A percentile compares a stretch with the other conserved stretches of the same genome.
These are phyloP conservation scores for Ailanthus altissimus DNA, from an alignment of 345 rosid genomes.

Conservation along the genomic window DNA sequence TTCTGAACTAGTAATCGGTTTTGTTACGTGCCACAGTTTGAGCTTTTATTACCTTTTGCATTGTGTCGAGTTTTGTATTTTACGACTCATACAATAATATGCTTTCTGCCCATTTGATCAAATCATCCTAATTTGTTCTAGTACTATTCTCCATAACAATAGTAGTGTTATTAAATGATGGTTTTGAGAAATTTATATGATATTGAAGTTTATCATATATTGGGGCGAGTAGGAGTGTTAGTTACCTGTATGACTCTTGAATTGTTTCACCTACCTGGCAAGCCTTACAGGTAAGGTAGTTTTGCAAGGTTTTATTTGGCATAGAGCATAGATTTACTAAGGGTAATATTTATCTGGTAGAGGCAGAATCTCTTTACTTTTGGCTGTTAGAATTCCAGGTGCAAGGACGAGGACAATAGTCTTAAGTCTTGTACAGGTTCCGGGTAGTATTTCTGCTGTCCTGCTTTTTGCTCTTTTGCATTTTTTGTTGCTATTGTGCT, in stretches of 20 bases:
- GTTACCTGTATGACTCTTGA: too few relatives aligned
- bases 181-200: too few relatives aligned
- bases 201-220: too few relatives aligned
- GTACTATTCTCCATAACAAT: too few relatives aligned
- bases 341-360: not conserved
- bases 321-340: not conserved
- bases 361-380: too few relatives aligned
- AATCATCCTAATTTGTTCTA: not conserved
- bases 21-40: not conserved
- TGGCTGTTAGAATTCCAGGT: not conserved
- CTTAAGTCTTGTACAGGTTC: not conserved
- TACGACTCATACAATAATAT: not conserved
- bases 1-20: not conserved
- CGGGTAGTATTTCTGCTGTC: too few relatives aligned
- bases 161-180: too few relatives aligned
- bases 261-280: too few relatives aligned
- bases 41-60: not conserved
- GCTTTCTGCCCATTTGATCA: not conserved
- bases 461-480: too few relatives aligned
- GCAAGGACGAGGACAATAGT: not conserved
- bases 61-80: not conserved
- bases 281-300: not conserved
- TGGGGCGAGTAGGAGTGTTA: too few relatives aligned
- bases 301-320: not conserved
- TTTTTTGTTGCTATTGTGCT: not conserved